Percentiles rank a stretch among this genome's conserved stretches.
Evolutionary conservation across 106 monocot genomes (phyloP).

Genomic region (Phalaenopsis aphrodite): DNA sequence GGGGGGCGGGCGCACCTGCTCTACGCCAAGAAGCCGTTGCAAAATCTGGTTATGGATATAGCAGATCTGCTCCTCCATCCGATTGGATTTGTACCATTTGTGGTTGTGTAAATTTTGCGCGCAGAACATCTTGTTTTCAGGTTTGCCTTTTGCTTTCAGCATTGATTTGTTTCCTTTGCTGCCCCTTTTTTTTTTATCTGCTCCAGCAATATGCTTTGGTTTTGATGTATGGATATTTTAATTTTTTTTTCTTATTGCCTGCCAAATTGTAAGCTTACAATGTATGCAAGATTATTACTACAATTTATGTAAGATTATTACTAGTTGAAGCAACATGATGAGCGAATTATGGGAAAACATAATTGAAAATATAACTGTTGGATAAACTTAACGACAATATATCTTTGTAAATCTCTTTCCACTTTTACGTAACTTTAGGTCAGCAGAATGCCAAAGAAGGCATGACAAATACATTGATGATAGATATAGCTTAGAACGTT

Average conservation of each 20-base stretch:
- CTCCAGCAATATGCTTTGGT: background rate
- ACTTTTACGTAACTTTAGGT: background rate
- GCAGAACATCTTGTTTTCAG: slow-evolving; percentile 94
- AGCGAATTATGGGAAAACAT: background rate
- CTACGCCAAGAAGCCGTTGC: slow-evolving; percentile 39
- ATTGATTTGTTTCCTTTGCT: background rate
- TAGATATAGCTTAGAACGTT: background rate
- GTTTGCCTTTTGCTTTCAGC: slow-evolving; percentile 26
- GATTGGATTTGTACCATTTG: slow-evolving; percentile 97
- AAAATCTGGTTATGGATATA: slow-evolving; percentile 44
- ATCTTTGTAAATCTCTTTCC: background rate
- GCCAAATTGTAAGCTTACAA: background rate
- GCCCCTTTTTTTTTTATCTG: background rate
- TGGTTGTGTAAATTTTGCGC: slow-evolving; percentile 97
- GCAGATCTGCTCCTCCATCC: slow-evolving; percentile 38
- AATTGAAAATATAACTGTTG: slow-evolving; percentile 2
- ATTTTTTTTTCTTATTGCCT: background rate
- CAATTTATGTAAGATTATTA: background rate
- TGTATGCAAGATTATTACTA: background rate
- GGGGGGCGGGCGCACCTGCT: slow-evolving; percentile 50
- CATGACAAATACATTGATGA: background rate
- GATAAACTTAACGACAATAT: background rate
- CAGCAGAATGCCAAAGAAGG: background rate
- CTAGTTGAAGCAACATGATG: background rate
- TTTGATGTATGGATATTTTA: background rate